Evolutionary conservation across 352 stramenopile species (phyloP).

Genomic region (Globisporangium viniferum): DNA sequence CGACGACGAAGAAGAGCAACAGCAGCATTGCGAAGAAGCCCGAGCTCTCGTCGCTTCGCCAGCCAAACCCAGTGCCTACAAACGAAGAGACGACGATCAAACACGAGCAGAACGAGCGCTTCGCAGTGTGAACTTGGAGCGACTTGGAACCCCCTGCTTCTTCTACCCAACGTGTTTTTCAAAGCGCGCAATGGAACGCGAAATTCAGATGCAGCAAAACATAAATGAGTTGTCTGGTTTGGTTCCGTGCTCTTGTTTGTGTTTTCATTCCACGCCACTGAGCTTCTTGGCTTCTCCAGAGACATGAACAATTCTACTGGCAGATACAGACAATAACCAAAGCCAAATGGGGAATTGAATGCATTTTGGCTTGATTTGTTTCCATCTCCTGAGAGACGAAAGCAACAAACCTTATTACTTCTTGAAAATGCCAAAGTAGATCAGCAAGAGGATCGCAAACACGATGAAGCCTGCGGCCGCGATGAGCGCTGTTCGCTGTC

Average conservation of each 20-base stretch:
- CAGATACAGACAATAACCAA: background rate
- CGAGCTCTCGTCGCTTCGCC: conserved; percentile 27
- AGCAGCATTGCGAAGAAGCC: conserved; percentile 15
- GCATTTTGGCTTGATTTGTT: background rate
- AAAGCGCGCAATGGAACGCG: no score
- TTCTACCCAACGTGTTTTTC: background rate
- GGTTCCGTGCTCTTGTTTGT: background rate
- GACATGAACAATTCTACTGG: no score
- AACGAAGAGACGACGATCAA: conserved; percentile 49
- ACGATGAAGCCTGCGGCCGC: conserved; percentile 77
- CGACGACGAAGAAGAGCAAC: background rate
- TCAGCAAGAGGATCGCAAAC: conserved; percentile 79
- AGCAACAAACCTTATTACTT: conserved; percentile 34
- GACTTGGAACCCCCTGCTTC: background rate
- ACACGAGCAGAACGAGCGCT: conserved; percentile 56
- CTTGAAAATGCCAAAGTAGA: conserved; percentile 90
- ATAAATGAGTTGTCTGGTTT: background rate
- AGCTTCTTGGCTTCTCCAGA: background rate
- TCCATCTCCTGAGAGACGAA: background rate
- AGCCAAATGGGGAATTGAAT: conserved; percentile 5
- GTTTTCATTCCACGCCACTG: background rate
- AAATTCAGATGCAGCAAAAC: background rate
- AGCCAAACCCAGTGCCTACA: conserved; percentile 27
- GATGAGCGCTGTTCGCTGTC: conserved; percentile 65
- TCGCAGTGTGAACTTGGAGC: conserved; percentile 42